Evolutionary conservation across 1,284 basidiomycete species (phyloP).

Genomic region (Trichosporon ovoides): DNA sequence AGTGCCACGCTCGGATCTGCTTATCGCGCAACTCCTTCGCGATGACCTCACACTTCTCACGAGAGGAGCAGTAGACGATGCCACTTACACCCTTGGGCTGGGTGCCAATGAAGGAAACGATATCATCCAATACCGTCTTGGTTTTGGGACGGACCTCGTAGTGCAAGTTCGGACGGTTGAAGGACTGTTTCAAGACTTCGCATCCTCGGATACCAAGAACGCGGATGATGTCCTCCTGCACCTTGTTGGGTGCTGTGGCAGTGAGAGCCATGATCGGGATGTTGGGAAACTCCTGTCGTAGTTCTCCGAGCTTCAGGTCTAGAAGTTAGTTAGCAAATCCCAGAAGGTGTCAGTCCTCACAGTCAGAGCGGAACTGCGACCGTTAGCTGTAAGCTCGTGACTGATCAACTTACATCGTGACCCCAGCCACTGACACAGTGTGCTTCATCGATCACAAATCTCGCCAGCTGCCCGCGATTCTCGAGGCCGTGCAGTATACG

Average conservation of each 20-base stretch:
- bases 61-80: conserved; percentile 77
- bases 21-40: conserved; percentile 61
- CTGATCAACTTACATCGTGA: conserved; percentile 43
- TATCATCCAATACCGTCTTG: conserved; percentile 57
- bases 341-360: conserved; percentile 19
- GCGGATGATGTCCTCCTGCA: conserved; percentile 70
- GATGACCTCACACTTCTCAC: conserved; percentile 70
- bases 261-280: conserved; percentile 95
- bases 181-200: conserved; percentile 68
- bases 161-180: conserved; percentile 84
- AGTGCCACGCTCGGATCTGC: conserved; percentile 67
- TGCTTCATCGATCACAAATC: conserved; percentile 94
- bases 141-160: conserved; percentile 71
- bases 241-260: conserved; percentile 78
- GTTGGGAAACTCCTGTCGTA: conserved; percentile 67
- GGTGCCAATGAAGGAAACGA: conserved; percentile 64
- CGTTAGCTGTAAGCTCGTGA: not conserved
- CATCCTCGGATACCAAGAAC: conserved; percentile 63
- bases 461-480: conserved; percentile 59
- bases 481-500: conserved; percentile 60
- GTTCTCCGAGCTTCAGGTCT: conserved; percentile 59
- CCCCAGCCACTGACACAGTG: conserved; percentile 70
- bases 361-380: conserved; percentile 48
- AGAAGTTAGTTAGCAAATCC: conserved; percentile 9
- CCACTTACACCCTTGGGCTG: conserved; percentile 64